These are phyloP conservation scores for Blastobotrys apis DNA, from an alignment of 1,139 yeast species.

Conservation along the genomic window DNA sequence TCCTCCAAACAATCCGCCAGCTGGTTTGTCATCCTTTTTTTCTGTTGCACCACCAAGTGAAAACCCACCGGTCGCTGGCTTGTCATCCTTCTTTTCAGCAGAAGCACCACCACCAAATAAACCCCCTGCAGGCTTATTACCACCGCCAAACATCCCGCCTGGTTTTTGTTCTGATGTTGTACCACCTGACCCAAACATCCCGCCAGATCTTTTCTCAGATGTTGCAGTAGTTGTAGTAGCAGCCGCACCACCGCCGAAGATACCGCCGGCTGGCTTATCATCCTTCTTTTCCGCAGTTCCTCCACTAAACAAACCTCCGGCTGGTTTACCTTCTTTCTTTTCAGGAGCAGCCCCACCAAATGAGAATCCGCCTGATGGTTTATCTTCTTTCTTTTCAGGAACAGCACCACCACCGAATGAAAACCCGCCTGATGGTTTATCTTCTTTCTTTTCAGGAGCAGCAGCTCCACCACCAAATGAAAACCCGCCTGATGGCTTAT, in stretches of 20 bases:
- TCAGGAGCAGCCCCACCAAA: slow-evolving; percentile 14
- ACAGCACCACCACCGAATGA: too few relatives aligned
- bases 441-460: slow-evolving; percentile 20
- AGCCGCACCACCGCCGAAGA: neutral
- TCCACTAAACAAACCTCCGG: slow-evolving; percentile 2
- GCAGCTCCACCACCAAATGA: slow-evolving; percentile 16
- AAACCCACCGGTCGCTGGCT: slow-evolving; percentile 28
- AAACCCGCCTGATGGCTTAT: slow-evolving; percentile 26
- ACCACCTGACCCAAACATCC: slow-evolving; percentile 9
- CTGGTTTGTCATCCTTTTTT: slow-evolving; percentile 13
- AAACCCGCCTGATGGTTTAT: too few relatives aligned
- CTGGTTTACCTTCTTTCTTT: slow-evolving; percentile 13
- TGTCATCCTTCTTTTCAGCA: slow-evolving; percentile 12
- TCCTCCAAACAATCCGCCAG: slow-evolving; percentile 4
- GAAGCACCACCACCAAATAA: slow-evolving; percentile 4
- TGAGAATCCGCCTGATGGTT: slow-evolving; percentile 23
- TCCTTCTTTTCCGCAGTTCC: slow-evolving; percentile 11
- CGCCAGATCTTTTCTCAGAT: slow-evolving; percentile 6
- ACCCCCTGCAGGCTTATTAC: slow-evolving; percentile 7
- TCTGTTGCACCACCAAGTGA: slow-evolving; percentile 15
- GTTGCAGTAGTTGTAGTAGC: neutral
- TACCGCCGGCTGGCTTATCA: slow-evolving; percentile 6
- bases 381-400: slow-evolving; percentile 15
- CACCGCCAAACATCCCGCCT: slow-evolving; percentile 13
- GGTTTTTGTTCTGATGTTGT: neutral